Base-by-base conservation (phyloP, 305 asterid species). In the Striga hermonthica region DNA sequence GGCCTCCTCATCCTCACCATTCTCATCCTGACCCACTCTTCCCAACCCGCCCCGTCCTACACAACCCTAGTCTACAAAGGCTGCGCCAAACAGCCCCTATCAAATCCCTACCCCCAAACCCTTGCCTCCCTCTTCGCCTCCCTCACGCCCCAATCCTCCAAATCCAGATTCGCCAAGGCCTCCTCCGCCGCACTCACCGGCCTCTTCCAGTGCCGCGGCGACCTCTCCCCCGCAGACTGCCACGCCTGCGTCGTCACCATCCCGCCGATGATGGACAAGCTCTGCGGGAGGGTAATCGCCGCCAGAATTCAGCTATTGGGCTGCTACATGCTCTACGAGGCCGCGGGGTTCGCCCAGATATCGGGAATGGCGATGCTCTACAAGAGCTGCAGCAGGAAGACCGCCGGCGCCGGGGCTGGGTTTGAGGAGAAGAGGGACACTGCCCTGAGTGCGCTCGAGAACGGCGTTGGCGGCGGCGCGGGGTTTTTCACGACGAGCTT, bases 261-360 rank as follows among this genome's bases (percentile, higher is more conserved):
- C 11, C 95, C 95, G 6, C 71, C 76, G 16, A 86, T 84, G 0
- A 78, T 78, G 34, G 86, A 78, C 78, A 88, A 82, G 81, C 88
- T 84, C 35, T 88, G 95, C 67, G 95, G 95, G 9, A 78, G 73
- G 54, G 83, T 73, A 28, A 73, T 72, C 13, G 95, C 96, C 5
- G 86, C 95, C 75, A 84, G 96, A 82, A 62, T 88, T 36, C 96
- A 88, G 64, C 95, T 88, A 63, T 72, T 71, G n/a, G 96, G 96
- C 3, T 88, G 96, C 43, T 88, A 88, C 47, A 84, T 88, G 91
- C 78, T 88, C 8, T 88, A 88, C 73, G 95, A 88, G 58, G 91
- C 80, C 16, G 61, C 81, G 13, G 96, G 95, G 9, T 88, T 86
- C 64, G 81, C 86, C 9, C 89, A 88, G 71, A 78, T 86, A 7